Base-by-base conservation (phyloP, 2,329 filamentous ascomycete species). In the Clarireedia paspali region DNA sequence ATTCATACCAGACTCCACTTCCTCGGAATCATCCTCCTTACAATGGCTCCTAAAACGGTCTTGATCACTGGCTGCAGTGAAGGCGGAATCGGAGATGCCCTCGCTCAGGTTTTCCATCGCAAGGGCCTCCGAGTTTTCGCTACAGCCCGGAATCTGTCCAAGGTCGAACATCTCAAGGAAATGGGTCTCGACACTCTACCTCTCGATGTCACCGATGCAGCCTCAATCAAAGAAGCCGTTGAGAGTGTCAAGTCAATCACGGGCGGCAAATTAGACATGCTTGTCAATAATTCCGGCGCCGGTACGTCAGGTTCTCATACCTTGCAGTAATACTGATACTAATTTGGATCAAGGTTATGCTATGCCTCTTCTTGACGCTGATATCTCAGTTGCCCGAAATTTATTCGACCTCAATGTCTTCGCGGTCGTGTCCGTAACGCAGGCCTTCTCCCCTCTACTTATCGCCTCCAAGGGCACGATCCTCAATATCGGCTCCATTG, bases 261-360 rank as follows among this genome's bases (percentile, higher is more conserved):
- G 0, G 71, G 67, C 24, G 70, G 70, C 14, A 69, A 58, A 15
- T 66, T 77, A 12, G 71, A 76, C 56, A 69, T 63, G 20, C 66
- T 77, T 2, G 65, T 76, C 47, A 77, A 77, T 60, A 77, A 77
- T 62, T 71, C 74, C 6, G 74, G 72, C 14, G 60, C 64, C 42
- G 67, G 23, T 63, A 55, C 20, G 58, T 60, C 26, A 20, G 15
- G 47, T 34, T 17, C 14, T 27, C 9, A 1, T 40, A 39, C 39
- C 30, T 27, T 10, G 17, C n/a, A 53, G 7, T 63, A 34, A 30
- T 2, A 34, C 24, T 7, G 10, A 45, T 2, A 36, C 6, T 20
- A 36, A 20, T 17, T 3, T 12, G 6, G 60, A 63, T 36, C 66
- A 69, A 24, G 58, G 20, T 24, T 66, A 63, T 42, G 39, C 27